phyloP scores from a whole-genome alignment of 2,329 filamentous ascomycete genomes.

The Botrytis porri region DNA sequence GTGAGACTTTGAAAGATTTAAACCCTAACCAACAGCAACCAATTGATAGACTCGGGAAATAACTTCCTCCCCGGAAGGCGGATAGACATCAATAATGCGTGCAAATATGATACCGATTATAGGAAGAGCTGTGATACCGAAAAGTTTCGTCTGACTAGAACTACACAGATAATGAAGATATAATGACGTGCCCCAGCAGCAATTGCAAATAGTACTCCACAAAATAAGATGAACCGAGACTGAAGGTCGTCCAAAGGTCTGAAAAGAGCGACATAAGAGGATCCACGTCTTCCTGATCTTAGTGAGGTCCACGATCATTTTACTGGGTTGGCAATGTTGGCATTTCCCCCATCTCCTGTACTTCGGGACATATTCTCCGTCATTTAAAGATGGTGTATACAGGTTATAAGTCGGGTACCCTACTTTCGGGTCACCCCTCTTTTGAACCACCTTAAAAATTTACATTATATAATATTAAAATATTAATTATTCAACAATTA shows the following conservation, averaged over 20 bases:
- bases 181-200: background rate
- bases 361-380: background rate
- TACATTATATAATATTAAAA: too few relatives aligned
- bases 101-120: constrained; percentile 64
- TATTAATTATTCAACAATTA: too few relatives aligned
- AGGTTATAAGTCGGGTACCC: too few relatives aligned
- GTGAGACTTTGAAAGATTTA: background rate
- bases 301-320: background rate
- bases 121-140: constrained; percentile 48
- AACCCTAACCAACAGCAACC: constrained; percentile 28
- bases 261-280: constrained; percentile 50
- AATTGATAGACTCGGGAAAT: constrained; percentile 43
- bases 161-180: background rate
- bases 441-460: too few relatives aligned
- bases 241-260: constrained; percentile 43
- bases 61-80: constrained; percentile 45
- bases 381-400: background rate
- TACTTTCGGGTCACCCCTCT: too few relatives aligned
- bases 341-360: background rate
- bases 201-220: constrained; percentile 34
- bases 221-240: constrained; percentile 40
- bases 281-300: background rate
- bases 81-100: constrained; percentile 58
- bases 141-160: background rate
- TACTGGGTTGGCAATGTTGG: background rate